Evolutionary conservation across 2,329 filamentous ascomycete species (phyloP), one percentile per base, ranked within the genome.

Genomic region (Dissoconium aciculare): DNA sequence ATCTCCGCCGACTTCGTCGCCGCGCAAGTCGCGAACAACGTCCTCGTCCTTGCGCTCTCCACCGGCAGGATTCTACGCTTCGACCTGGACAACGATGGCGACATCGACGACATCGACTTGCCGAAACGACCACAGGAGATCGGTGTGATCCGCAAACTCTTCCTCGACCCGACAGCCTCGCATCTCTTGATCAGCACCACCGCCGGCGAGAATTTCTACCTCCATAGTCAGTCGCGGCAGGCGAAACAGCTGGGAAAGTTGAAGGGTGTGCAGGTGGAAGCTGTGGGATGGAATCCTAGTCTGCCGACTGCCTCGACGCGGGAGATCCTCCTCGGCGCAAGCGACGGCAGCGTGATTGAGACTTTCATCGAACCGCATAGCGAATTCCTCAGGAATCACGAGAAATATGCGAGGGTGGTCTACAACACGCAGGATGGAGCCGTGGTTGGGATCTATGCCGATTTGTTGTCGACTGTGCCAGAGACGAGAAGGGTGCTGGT

Each of bases 31-130:
- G 85, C 87, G 41, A 95, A 98, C 58, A 94, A 98, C 63, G 85
- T 95, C 38, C 69, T 98, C 34, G 75, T 95, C 13, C 66, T 98
- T 30, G 89, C 89, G 24, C 69, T 98, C 21, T 87, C 84, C 4
- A 94, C 87, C 35, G 83, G 84, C 30, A 78, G 87, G 45, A 89
- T 98, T 41, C 63, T 98, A 36, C 74, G 89, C 37, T 98, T 98
- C 54, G 89, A 95, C 54, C 63, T 95, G 30, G 84, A 94, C 56
- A 81, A 78, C 49, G 80, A 89, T 4, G 82, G 85, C 51, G 89
- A 98, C 56, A 94, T 98, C 49, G 89, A 98, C 59, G 87, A 98
- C 58, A 93, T 98, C 54, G 89, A 98, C 55, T 72, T 98, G 5
- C 89, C 89, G 21, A 93, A 91, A 62, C 89, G 87, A 49, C 73